Evolutionary conservation across 305 asterid species (phyloP), one percentile per base, ranked within the genome.

Genomic region (Fraxinus xanthoxyloides): DNA sequence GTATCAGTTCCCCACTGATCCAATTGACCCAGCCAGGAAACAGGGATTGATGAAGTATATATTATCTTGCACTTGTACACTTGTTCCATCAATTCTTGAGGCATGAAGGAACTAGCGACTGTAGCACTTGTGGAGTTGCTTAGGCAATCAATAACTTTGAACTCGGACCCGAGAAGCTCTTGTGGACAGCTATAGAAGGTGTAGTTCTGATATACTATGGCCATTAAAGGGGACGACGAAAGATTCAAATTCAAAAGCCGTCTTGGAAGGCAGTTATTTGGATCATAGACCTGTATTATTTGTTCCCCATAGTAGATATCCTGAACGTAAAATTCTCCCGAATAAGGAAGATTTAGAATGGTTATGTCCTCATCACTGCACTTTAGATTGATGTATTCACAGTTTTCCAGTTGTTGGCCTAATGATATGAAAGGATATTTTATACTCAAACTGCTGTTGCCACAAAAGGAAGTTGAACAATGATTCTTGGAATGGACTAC

Each of bases 71-170:
- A 89, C 38, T 72, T 79, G n/a, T 56, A 82, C 83, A 83, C 79
- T 34, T 72, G 73, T 78, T 17, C 81, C 24, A 85, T 88, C 15
- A 76, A 35, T 43, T 76, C 35, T 12, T 3, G 1, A 1, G 80
- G 48, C 24, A 7, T 1, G 10, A 38, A 74, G 3, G 65, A 59
- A 61, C 88, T 86, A 31, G 89, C 86, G 69, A 90, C 17, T 1
- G 80, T 82, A 5, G 89, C 82, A n/a, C 67, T n/a, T 0, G 89
- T 84, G 79, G 86, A 81, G 82, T 87, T 90, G 86, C 92, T 88
- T 1, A 88, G 85, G 78, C 93, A 90, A 54, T 63, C 82, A 40
- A 89, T 82, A 69, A 56, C 77, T 17, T 76, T 40, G 54, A 87
- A 59, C 13, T n/a, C 75, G 7, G 92, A 76, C 35, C 7, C 26